These are phyloP conservation scores for Leishmania martiniquensis DNA, from an alignment of 208 protist species.

Conservation along the genomic window DNA sequence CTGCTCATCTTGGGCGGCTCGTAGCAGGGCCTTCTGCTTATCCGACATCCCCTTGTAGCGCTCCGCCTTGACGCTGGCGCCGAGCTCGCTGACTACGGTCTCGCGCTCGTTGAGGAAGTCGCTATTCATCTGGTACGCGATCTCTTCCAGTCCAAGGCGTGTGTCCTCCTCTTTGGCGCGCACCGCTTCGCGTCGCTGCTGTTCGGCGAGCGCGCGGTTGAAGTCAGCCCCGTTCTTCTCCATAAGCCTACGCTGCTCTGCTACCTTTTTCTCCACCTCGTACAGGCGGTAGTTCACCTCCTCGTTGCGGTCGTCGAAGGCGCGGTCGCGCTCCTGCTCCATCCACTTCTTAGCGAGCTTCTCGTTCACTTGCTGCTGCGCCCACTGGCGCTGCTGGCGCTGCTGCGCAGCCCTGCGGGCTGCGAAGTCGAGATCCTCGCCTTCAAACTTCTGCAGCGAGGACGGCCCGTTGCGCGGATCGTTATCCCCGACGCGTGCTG, in stretches of 20 bases:
- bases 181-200: slow-evolving; percentile 82
- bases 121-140: slow-evolving; percentile 85
- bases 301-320: slow-evolving; percentile 87
- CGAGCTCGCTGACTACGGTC: slow-evolving; percentile 67
- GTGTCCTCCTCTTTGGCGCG: slow-evolving; percentile 82
- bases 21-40: slow-evolving; percentile 56
- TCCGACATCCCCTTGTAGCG: slow-evolving; percentile 82
- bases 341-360: slow-evolving; percentile 93
- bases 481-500: slow-evolving; percentile 86
- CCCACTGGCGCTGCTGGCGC: slow-evolving; percentile 85
- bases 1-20: slow-evolving; percentile 76
- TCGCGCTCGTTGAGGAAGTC: slow-evolving; percentile 93
- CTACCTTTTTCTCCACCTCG: slow-evolving; percentile 77
- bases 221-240: slow-evolving; percentile 80
- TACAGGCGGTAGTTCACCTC: slow-evolving; percentile 86
- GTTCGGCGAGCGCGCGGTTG: slow-evolving; percentile 88
- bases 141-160: slow-evolving; percentile 86
- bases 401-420: slow-evolving; percentile 79
- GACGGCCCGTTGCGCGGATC: slow-evolving; percentile 88
- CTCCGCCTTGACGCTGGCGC: slow-evolving; percentile 77
- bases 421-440: slow-evolving; percentile 88
- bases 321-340: slow-evolving; percentile 85
- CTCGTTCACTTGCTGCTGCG: slow-evolving; percentile 86
- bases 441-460: slow-evolving; percentile 91
- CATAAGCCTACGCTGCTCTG: slow-evolving; percentile 69